Evolutionary conservation across 1,284 basidiomycete species (phyloP).

Genomic region (Bjerkandera adusta): DNA sequence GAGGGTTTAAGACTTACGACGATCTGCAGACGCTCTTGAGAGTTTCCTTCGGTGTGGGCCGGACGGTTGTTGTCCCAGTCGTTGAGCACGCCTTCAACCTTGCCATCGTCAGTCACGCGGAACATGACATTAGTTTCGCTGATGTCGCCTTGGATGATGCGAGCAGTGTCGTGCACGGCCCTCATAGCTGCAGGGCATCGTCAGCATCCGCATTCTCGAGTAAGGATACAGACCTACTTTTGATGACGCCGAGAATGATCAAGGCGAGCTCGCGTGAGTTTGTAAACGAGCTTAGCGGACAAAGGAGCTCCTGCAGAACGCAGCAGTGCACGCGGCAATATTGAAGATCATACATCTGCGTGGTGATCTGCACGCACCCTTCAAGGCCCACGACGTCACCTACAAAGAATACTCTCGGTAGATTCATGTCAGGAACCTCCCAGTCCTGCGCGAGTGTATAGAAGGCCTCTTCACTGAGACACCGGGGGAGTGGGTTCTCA

Average conservation of each 20-base stretch:
- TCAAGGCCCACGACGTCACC: background rate
- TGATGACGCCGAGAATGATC: background rate
- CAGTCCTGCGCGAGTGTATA: background rate
- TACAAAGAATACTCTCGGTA: background rate
- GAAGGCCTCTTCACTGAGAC: background rate
- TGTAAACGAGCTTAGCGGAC: background rate
- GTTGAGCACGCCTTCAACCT: background rate
- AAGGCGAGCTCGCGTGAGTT: background rate
- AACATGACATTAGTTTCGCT: background rate
- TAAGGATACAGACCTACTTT: conserved; percentile 1
- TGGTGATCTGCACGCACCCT: background rate
- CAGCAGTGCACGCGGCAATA: conserved; percentile 3
- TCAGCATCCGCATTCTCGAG: background rate
- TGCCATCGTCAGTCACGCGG: background rate
- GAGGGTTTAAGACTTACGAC: background rate
- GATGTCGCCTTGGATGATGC: background rate
- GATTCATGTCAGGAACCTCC: background rate
- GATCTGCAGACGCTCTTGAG: no score
- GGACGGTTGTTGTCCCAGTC: background rate
- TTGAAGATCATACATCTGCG: background rate
- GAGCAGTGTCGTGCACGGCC: no score
- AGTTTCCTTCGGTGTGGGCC: no score
- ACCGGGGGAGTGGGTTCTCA: background rate
- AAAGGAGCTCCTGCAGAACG: conserved; percentile 3
- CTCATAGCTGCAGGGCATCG: background rate